A percentile compares a stretch with the other conserved stretches of the same genome.
Conservation (phyloP, 192 early-diverging fungal species). For the Coemansia sp. region DNA sequence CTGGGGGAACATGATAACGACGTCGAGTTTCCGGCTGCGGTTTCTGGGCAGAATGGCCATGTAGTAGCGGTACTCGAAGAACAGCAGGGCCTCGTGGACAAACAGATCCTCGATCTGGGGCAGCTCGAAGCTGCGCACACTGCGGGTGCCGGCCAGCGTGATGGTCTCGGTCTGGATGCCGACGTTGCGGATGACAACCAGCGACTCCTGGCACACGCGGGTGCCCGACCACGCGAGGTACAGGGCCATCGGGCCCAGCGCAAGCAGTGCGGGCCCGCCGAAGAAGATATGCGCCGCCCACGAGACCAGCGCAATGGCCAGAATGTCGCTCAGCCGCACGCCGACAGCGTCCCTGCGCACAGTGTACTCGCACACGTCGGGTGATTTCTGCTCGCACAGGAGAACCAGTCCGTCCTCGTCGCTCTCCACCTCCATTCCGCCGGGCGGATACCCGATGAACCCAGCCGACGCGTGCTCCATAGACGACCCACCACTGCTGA, state of each 20-base stretch:
- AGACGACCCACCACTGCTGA: background rate
- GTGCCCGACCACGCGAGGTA: slow-evolving; percentile 30
- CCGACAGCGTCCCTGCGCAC: slow-evolving; percentile 33
- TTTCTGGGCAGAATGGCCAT: slow-evolving; percentile 51
- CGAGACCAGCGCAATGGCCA: slow-evolving; percentile 43
- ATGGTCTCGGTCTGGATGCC: slow-evolving; percentile 47
- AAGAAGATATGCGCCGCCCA: slow-evolving; percentile 52
- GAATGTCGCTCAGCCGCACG: slow-evolving; percentile 24
- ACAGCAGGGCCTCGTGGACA: slow-evolving; percentile 47
- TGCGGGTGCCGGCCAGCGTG: slow-evolving; percentile 33
- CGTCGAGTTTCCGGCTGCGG: slow-evolving; percentile 2
- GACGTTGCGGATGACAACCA: slow-evolving; percentile 46
- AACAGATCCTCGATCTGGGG: slow-evolving; percentile 38
- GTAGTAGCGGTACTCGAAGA: slow-evolving; percentile 49
- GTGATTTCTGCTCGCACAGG: slow-evolving; percentile 47
- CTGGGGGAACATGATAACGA: slow-evolving; percentile 50
- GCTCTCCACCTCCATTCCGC: slow-evolving; percentile 36
- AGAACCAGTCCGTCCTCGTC: slow-evolving; percentile 29
- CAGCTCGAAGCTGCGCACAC: slow-evolving; percentile 35
- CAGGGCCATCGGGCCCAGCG: slow-evolving; percentile 33
- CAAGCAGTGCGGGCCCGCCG: slow-evolving; percentile 32
- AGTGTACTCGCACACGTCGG: slow-evolving; percentile 45
- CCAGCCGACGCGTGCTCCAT: slow-evolving; percentile 2
- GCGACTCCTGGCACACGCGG: slow-evolving; percentile 47
- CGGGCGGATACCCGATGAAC: slow-evolving; percentile 52